phyloP scores from a whole-genome alignment of 345 rosid species.

The Eucalyptus cladocalyx region DNA sequence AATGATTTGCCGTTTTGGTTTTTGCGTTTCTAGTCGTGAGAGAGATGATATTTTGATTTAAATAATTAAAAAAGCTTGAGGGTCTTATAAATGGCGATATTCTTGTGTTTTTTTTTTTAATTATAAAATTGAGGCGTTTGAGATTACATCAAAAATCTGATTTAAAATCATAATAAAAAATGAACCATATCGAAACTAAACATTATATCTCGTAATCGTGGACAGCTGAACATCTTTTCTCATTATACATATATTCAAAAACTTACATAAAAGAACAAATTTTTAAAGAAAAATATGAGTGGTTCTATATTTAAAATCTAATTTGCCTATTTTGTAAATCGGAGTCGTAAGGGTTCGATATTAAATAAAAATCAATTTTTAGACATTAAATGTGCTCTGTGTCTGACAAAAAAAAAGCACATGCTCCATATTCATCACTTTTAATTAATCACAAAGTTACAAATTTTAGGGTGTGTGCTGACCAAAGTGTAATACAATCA shows the following conservation, averaged over 20 bases:
- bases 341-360: not conserved
- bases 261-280: not conserved
- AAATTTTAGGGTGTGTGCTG: accelerated
- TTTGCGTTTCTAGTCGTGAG: not conserved
- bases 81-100: not conserved
- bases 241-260: not conserved
- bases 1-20: not conserved
- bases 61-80: not conserved
- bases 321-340: accelerated
- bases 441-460: accelerated
- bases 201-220: accelerated
- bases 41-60: not conserved
- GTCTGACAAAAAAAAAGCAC: not conserved
- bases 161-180: too few species aligned
- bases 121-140: not conserved
- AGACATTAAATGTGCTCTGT: too few species aligned
- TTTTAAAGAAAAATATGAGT: not conserved
- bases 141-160: too few species aligned
- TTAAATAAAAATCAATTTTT: too few species aligned
- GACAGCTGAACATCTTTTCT: accelerated
- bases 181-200: not conserved
- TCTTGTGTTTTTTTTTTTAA: not conserved
- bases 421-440: accelerated
- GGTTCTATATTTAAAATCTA: not conserved
- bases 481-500: too few species aligned